phyloP scores from a whole-genome alignment of 1,284 basidiomycete species.

The Tremellales sp. region DNA sequence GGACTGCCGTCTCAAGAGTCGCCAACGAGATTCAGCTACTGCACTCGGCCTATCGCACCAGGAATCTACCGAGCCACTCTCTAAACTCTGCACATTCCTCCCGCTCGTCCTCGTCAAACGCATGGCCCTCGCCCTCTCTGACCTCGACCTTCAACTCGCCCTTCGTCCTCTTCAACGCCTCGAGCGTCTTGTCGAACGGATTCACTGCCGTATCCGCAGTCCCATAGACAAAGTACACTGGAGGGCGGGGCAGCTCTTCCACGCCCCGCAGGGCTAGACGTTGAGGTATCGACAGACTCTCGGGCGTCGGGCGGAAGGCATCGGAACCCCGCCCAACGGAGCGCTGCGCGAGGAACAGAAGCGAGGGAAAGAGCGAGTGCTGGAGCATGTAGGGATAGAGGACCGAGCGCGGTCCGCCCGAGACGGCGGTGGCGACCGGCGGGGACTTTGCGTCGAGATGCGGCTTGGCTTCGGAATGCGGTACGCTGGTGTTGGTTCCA shows the following conservation, averaged over 20 bases:
- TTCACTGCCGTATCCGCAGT: slow-evolving; percentile 39
- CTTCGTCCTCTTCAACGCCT: slow-evolving; percentile 11
- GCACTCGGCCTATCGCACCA: no score
- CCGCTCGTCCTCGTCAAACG: slow-evolving; percentile 37
- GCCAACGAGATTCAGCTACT: no score
- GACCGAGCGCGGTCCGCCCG: slow-evolving; percentile 40
- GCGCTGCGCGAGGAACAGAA: slow-evolving; percentile 41
- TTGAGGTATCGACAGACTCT: slow-evolving; percentile 33
- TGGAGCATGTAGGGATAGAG: slow-evolving; percentile 48
- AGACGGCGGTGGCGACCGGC: slow-evolving; percentile 32
- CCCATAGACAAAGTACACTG: slow-evolving; percentile 38
- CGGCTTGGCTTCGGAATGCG: slow-evolving; percentile 37
- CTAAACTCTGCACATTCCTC: slow-evolving; percentile 37
- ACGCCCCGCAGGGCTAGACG: slow-evolving; percentile 18
- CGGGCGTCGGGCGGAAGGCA: slow-evolving; percentile 32
- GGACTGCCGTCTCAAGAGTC: no score
- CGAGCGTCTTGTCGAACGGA: slow-evolving; percentile 37
- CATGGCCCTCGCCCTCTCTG: slow-evolving; percentile 36
- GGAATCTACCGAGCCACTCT: slow-evolving; percentile 32
- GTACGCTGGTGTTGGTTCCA: slow-evolving; percentile 24
- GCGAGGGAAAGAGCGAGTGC: slow-evolving; percentile 40
- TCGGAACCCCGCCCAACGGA: slow-evolving; percentile 35
- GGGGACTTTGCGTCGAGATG: slow-evolving; percentile 40
- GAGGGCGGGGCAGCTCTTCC: slow-evolving; percentile 5
- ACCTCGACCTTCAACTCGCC: slow-evolving; percentile 25